phyloP scores from a whole-genome alignment of 2,329 filamentous ascomycete genomes.

The Penicillium psychrosexuale region DNA sequence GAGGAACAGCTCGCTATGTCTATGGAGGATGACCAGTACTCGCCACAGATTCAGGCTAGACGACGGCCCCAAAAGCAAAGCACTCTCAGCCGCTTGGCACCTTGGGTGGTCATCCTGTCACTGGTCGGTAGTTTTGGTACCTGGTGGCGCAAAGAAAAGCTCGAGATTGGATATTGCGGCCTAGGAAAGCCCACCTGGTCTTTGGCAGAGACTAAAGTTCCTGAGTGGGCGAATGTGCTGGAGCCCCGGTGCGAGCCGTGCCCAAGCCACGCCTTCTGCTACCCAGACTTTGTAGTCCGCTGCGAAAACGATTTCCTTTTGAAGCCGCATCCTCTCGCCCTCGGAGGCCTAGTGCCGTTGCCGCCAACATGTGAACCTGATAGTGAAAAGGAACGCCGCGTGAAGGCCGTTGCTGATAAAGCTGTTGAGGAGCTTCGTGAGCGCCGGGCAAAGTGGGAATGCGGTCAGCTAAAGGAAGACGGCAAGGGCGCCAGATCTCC shows the following conservation, averaged over 20 bases:
- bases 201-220: constrained; percentile 62
- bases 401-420: constrained; percentile 82
- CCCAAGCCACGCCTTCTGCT: constrained; percentile 86
- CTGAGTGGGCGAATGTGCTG: constrained; percentile 67
- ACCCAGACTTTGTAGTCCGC: constrained; percentile 67
- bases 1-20: constrained; percentile 82
- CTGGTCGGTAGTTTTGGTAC: constrained; percentile 69
- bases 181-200: constrained; percentile 65
- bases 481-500: constrained; percentile 60
- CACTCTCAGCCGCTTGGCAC: constrained; percentile 57
- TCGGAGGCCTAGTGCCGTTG: constrained; percentile 77
- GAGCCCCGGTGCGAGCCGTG: constrained; percentile 86
- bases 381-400: constrained; percentile 81
- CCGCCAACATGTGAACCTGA: constrained; percentile 93
- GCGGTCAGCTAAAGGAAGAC: constrained; percentile 67
- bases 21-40: constrained; percentile 63
- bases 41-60: constrained; percentile 19
- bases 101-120: constrained; percentile 68
- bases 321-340: constrained; percentile 75
- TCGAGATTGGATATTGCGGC: constrained; percentile 93
- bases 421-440: constrained; percentile 83
- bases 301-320: constrained; percentile 88
- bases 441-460: constrained; percentile 84
- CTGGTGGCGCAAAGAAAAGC: constrained; percentile 92
- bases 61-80: constrained; percentile 38